Evolutionary conservation across 805 yeast genomes (phyloP), one percentile per base, ranked within the genome.

Genomic region (Starmerella lactis-condensi): DNA sequence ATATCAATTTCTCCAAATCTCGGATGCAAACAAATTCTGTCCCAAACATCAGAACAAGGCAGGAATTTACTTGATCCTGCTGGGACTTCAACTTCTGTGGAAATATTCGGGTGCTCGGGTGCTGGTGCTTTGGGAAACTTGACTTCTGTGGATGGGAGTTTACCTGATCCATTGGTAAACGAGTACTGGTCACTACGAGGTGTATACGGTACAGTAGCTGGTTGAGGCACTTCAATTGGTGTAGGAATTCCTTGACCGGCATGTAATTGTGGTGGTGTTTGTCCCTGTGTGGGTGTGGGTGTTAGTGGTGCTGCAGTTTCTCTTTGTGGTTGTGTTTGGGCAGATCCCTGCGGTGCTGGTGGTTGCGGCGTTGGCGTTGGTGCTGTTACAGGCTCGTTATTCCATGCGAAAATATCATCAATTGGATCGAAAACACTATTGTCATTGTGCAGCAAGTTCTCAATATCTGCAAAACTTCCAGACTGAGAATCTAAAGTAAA

Each of bases 31-130:
- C 94, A 77, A 23, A 89, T 75, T 48, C 96, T 67, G 53, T 85
- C 96, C 98, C 98, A 89, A 11, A 85, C 75, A 43, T 82, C 94
- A 1, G 92, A 69, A 54, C 98, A 89, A 47, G 69, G 70, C 55
- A 76, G 56, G 43, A 52, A 41, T 35, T 43, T 46, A 22, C 44
- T 38, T 14, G 39, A 33, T 6, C 41, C 37, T 3, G 46, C 51
- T 3, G 58, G 56, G 15, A 53, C 54, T 6, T 43, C 38, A 14
- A 50, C 55, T 16, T 41, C 47, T 7, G 33, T 12, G n/a, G n/a
- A n/a, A n/a, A n/a, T 26, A 6, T 12, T 12, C n/a, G 7, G 17
- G 19, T 24, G 22, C 6, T 24, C 32, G n/a, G 32, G 24, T 13
- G 23, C 26, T 20, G 31, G 31, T 4, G 17, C n/a, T n/a, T n/a